Evolutionary conservation across 2,329 filamentous ascomycete species (phyloP), one percentile per base, ranked within the genome.

Genomic region (Talaromyces sp.): DNA sequence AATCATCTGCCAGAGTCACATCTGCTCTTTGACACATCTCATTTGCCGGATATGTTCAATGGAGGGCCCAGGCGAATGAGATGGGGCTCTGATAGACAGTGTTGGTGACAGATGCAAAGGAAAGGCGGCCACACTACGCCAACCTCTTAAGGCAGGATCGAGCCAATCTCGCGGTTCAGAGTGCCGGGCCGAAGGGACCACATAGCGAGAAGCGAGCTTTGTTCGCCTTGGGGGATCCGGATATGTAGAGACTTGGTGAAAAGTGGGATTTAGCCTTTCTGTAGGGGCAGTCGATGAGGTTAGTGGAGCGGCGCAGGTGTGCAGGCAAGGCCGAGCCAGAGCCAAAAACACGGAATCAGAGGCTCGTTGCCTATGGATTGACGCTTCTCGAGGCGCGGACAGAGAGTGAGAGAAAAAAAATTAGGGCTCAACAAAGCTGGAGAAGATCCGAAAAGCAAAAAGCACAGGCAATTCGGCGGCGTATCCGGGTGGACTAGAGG

Each of bases 101-200:
- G 61, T 63, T 63, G 61, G 61, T 63, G 61, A 63, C 54, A 63
- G 56, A 63, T 54, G 61, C 61, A 63, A 60, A 44, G 36, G 36
- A 51, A 56, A 31, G n/a, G 42, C 57, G 56, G 33, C 18, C 42
- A 34, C 31, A 58, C 53, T 63, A 42, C 56, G 61, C 57, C 61
- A 58, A 57, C n/a, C 23, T 57, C 12, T 6, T 6, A 4, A 42
- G 57, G 30, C 31, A 14, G 36, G 55, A 23, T 23, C 10, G 4
- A 40, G 61, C 47, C 57, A 63, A 57, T 63, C 57, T 55, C 14
- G 34, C 42, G 8, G 36, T 23, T 44, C 18, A 50, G 33, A 40
- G 27, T 50, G 52, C 44, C 36, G 54, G 23, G 51, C 40, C 30
- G 53, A 57, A 53, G 53, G 56, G 59, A 50, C 54, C 16, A 56